phyloP scores from a whole-genome alignment of 73 alveolate genomes.

The Tetrahymena borealis region DNA sequence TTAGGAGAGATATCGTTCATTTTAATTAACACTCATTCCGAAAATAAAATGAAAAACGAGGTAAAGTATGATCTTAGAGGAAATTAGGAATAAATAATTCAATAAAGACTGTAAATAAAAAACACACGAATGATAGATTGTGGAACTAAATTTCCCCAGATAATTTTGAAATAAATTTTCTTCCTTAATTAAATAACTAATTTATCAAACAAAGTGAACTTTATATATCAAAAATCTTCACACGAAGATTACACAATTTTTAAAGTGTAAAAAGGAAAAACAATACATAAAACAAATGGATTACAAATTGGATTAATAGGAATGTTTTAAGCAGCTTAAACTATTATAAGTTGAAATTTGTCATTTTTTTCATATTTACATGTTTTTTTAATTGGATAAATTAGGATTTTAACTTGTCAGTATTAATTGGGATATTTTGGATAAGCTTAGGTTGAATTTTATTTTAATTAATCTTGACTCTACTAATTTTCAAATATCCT shows the following conservation, averaged over 20 bases:
- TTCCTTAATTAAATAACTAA: not conserved
- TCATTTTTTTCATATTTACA: not conserved
- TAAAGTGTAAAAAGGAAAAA: not conserved
- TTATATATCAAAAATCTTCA: not conserved
- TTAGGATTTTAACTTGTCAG: not conserved
- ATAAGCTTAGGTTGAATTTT: not conserved
- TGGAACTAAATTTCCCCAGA: not conserved
- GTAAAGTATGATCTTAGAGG: not conserved
- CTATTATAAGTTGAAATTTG: too few relatives aligned
- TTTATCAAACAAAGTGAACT: not conserved
- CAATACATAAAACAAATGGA: not conserved
- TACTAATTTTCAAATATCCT: not conserved
- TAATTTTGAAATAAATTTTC: not conserved
- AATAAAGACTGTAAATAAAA: not conserved
- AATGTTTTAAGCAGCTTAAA: too few relatives aligned
- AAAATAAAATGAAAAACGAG: not conserved
- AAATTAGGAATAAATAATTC: not conserved
- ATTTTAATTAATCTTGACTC: not conserved
- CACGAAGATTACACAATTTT: not conserved
- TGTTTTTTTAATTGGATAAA: not conserved
- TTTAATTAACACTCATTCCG: not conserved
- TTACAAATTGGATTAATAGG: too few relatives aligned
- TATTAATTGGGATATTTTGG: not conserved
- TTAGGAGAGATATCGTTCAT: not conserved
- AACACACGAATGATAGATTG: not conserved